phyloP scores from a whole-genome alignment of 2,329 filamentous ascomycete genomes.

The Didymosphaeria variabile region DNA sequence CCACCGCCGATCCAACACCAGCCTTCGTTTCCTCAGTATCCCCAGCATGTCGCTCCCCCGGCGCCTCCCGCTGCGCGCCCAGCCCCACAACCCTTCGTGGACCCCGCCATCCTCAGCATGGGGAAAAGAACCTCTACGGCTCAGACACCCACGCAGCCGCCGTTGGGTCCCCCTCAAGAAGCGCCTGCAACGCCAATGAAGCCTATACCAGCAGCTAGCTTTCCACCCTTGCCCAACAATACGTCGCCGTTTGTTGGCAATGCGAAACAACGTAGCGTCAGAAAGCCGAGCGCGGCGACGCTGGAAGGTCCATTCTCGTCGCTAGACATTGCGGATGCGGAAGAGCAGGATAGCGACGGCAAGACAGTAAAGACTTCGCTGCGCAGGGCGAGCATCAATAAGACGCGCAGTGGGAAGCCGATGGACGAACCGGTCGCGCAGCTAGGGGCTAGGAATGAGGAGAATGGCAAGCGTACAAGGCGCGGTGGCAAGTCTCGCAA shows the following conservation, averaged over 20 bases:
- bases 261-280: slow-evolving; percentile 37
- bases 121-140: slow-evolving; percentile 47
- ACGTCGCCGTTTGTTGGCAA: slow-evolving; percentile 50
- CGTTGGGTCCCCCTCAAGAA: slow-evolving; percentile 42
- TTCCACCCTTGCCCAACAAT: slow-evolving; percentile 46
- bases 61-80: slow-evolving; percentile 15
- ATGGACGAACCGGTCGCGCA: slow-evolving; percentile 46
- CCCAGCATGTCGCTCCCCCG: slow-evolving; percentile 25
- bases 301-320: slow-evolving; percentile 52
- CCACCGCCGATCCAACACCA: slow-evolving; percentile 25
- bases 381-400: slow-evolving; percentile 50
- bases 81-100: slow-evolving; percentile 67
- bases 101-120: slow-evolving; percentile 83
- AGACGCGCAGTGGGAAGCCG: slow-evolving; percentile 52
- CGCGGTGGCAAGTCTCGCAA: slow-evolving; percentile 56
- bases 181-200: slow-evolving; percentile 56
- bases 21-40: slow-evolving; percentile 33
- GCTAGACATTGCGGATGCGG: slow-evolving; percentile 51
- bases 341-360: slow-evolving; percentile 49
- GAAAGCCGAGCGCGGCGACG: slow-evolving; percentile 51
- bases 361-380: slow-evolving; percentile 34
- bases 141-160: slow-evolving; percentile 28
- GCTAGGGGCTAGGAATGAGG: slow-evolving; percentile 35
- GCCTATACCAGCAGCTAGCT: slow-evolving; percentile 45
- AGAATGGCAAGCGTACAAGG: slow-evolving; percentile 57